phyloP scores from a whole-genome alignment of 2,329 filamentous ascomycete species.

The Dactylonectria macrodidyma region DNA sequence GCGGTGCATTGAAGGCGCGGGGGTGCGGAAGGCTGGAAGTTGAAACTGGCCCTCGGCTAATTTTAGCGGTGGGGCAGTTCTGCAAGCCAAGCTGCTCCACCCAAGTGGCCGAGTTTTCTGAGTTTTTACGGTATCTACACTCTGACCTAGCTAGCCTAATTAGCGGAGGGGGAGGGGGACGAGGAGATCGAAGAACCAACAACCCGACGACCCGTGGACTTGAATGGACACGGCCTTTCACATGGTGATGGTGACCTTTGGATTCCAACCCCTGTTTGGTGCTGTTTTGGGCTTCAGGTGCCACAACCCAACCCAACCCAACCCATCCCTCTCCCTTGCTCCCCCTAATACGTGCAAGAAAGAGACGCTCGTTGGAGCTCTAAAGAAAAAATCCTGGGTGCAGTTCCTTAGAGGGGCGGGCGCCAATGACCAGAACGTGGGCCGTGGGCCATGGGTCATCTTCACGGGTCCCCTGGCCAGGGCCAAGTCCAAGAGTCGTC shows the following conservation, averaged over 20 bases:
- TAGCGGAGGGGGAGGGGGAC: background rate
- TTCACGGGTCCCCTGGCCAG: slow-evolving; percentile 7
- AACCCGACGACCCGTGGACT: background rate
- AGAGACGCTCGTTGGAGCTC: background rate
- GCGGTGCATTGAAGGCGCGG: too few relatives aligned
- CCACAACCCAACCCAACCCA: background rate
- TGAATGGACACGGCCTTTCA: background rate
- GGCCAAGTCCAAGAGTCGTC: slow-evolving; percentile 11
- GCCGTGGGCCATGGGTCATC: background rate
- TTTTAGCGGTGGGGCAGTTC: too few relatives aligned
- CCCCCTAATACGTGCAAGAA: background rate
- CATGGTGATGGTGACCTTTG: too few relatives aligned
- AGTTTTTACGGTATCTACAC: too few relatives aligned
- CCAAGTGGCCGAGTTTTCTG: too few relatives aligned
- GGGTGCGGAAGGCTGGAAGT: too few relatives aligned
- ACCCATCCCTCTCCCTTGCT: background rate
- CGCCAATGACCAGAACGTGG: slow-evolving; percentile 13
- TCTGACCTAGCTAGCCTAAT: background rate
- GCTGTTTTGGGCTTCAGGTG: background rate
- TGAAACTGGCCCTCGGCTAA: too few relatives aligned
- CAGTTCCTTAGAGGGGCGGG: background rate
- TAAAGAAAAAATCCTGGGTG: background rate
- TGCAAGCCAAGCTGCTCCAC: too few relatives aligned
- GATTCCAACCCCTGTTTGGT: too few relatives aligned
- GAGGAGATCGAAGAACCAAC: slow-evolving; percentile 1